Percentiles rank a stretch among this genome's conserved stretches.
These are phyloP conservation scores for Linnemannia zychae DNA, from an alignment of 192 early-diverging fungal species.

Conservation along the genomic window DNA sequence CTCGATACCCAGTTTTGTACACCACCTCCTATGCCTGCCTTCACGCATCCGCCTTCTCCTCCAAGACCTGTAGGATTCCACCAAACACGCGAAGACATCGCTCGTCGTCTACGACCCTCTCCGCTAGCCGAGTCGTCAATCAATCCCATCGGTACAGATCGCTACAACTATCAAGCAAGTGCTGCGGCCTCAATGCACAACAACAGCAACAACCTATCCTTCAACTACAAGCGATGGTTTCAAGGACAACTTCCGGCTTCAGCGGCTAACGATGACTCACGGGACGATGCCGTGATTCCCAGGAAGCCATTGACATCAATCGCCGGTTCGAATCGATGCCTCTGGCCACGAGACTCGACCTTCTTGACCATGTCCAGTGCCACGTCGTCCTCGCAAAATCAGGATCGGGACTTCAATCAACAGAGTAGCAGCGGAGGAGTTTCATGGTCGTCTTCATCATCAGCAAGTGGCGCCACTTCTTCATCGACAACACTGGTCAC, in stretches of 20 bases:
- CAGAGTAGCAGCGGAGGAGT: background rate
- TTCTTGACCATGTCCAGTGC: slow-evolving; percentile 36
- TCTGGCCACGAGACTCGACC: slow-evolving; percentile 48
- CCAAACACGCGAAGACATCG: background rate
- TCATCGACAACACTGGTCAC: background rate
- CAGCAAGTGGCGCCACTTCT: background rate
- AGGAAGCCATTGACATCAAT: slow-evolving; percentile 44
- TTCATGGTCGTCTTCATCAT: background rate
- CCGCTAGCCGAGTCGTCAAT: background rate
- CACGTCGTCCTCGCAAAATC: slow-evolving; percentile 4
- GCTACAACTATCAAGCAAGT: background rate
- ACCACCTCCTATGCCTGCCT: slow-evolving; percentile 20
- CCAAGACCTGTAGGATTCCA: slow-evolving; percentile 14
- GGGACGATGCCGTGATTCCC: background rate
- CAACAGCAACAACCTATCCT: background rate
- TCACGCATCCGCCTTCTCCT: slow-evolving; percentile 25
- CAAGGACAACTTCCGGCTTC: background rate
- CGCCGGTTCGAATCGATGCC: slow-evolving; percentile 38
- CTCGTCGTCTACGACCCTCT: background rate
- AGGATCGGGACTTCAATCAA: slow-evolving; percentile 1
- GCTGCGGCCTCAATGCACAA: no score
- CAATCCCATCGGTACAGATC: background rate
- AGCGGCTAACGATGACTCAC: background rate
- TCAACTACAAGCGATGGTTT: background rate
- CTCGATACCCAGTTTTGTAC: slow-evolving; percentile 19